Conservation (phyloP, 2,329 filamentous ascomycete species). For the Fusarium proliferatum region DNA sequence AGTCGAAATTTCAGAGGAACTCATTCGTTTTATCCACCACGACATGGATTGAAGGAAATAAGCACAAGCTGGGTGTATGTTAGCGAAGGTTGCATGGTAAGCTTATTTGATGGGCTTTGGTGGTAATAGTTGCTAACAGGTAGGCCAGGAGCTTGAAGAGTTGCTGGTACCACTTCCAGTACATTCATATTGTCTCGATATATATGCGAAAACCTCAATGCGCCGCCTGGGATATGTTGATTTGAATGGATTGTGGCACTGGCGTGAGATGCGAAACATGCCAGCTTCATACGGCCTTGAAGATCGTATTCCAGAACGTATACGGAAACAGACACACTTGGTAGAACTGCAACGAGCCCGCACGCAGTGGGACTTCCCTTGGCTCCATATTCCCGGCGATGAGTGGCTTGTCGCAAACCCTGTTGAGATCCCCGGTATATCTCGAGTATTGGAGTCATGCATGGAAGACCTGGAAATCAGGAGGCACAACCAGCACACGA, state of each 20-base stretch:
- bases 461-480: fast-evolving
- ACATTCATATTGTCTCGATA: slow-evolving; percentile 11
- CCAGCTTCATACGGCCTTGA: not conserved
- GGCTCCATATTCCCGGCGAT: not conserved
- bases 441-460: not conserved
- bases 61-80: not conserved
- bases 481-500: fast-evolving
- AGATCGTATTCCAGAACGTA: not conserved
- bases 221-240: fast-evolving
- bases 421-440: not conserved
- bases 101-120: not conserved
- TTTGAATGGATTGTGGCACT: slow-evolving; percentile 8
- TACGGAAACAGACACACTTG: not conserved
- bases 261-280: not conserved
- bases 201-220: not conserved
- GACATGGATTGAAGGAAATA: not conserved
- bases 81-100: not conserved
- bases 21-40: not conserved
- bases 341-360: not conserved
- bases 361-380: not conserved
- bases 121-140: not conserved
- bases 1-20: not conserved
- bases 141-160: not conserved
- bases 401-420: slow-evolving; percentile 11
- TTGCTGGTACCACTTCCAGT: not conserved